phyloP scores from a whole-genome alignment of 2,329 filamentous ascomycete species.

The Hypomyces perniciosus region DNA sequence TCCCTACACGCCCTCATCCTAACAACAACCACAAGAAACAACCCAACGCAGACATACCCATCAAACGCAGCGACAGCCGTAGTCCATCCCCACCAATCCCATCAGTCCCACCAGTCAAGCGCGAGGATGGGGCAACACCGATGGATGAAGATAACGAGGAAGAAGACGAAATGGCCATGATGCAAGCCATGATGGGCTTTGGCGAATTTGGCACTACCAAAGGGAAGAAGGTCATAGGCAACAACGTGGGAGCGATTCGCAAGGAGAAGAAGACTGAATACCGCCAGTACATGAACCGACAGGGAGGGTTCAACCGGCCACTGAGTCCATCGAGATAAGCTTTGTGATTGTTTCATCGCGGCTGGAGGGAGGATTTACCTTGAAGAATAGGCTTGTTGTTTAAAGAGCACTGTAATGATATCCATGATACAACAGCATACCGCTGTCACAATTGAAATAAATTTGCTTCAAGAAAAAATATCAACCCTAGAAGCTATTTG shows the following conservation, averaged over 20 bases:
- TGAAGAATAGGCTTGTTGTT: neutral
- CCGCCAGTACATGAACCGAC: conserved; percentile 91
- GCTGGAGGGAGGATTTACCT: neutral
- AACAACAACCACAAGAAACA: conserved; percentile 14
- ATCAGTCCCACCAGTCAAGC: conserved; percentile 6
- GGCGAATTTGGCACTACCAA: conserved; percentile 81
- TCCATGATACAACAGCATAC: conserved; percentile 7
- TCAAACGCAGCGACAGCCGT: conserved; percentile 22
- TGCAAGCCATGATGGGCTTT: conserved; percentile 89
- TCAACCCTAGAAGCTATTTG: neutral
- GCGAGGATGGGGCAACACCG: conserved; percentile 15
- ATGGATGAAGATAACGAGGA: conserved; percentile 37
- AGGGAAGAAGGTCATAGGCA: conserved; percentile 80
- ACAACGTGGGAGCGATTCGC: conserved; percentile 72
- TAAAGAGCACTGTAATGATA: conserved; percentile 1
- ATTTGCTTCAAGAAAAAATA: neutral
- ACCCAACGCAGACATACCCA: conserved; percentile 25
- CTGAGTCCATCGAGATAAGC: conserved; percentile 51
- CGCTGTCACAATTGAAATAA: neutral
- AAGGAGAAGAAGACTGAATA: conserved; percentile 96
- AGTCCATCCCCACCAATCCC: conserved; percentile 14
- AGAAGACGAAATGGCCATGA: conserved; percentile 64
- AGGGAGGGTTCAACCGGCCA: conserved; percentile 75
- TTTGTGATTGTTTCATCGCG: neutral
- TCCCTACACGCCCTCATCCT: conserved; percentile 32